phyloP scores from a whole-genome alignment of 345 rosid genomes.

The Euphorbia tirucalli region DNA sequence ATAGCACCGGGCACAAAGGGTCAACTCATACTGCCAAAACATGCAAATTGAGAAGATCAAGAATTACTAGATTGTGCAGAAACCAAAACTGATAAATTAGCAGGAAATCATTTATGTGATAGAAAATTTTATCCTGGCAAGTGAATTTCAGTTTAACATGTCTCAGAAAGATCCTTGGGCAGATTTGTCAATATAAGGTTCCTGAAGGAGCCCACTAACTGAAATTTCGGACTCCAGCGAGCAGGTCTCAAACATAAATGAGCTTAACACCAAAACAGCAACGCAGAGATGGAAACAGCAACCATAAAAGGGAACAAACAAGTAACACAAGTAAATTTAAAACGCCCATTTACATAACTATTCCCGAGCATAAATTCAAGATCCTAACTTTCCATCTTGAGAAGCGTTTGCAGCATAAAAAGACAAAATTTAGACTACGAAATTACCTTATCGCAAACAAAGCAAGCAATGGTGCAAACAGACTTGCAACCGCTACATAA shows the following conservation, averaged over 20 bases:
- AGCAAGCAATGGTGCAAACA: conserved; percentile 83
- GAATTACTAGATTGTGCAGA: neutral
- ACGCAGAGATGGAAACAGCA: too few species aligned
- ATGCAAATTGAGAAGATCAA: neutral
- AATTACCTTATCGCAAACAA: conserved; percentile 74
- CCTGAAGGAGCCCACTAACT: too few species aligned
- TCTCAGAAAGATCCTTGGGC: neutral
- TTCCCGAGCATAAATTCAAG: neutral
- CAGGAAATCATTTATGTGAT: neutral
- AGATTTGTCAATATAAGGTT: neutral
- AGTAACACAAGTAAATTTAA: too few species aligned
- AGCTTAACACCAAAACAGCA: neutral
- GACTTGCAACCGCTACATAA: conserved; percentile 79
- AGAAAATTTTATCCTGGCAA: neutral
- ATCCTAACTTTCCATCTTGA: too few species aligned
- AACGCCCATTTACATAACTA: too few species aligned
- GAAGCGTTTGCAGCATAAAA: too few species aligned
- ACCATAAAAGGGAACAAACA: too few species aligned
- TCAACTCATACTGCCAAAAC: conserved; percentile 60
- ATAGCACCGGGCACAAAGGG: conserved; percentile 93
- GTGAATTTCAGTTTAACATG: neutral
- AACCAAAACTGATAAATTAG: neutral
- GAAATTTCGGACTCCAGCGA: neutral
- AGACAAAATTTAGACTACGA: too few species aligned
- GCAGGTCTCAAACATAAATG: neutral